phyloP scores from a whole-genome alignment of 2,329 filamentous ascomycete species.

The Fusarium sterilihyphosum region DNA sequence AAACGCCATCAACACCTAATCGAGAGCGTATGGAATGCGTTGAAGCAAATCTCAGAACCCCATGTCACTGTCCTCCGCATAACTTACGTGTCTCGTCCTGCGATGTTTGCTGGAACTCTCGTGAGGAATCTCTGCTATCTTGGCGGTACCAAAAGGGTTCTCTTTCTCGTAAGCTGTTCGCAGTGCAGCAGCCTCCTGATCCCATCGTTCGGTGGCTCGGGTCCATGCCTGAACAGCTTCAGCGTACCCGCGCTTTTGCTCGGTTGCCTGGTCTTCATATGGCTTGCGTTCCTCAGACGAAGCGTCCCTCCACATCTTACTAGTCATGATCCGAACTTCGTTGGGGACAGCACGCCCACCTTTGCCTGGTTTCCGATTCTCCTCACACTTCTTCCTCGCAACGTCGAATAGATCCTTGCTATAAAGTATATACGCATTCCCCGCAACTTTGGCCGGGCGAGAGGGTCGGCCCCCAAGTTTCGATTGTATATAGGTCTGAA shows the following conservation, averaged over 20 bases:
- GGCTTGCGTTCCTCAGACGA: constrained; percentile 76
- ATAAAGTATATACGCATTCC: constrained; percentile 90
- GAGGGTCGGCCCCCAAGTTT: constrained; percentile 79
- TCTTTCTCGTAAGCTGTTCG: constrained; percentile 62
- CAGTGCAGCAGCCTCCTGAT: constrained; percentile 68
- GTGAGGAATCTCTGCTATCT: constrained; percentile 36
- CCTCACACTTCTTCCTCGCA: constrained; percentile 69
- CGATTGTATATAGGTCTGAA: constrained; percentile 61
- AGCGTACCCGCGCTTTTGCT: constrained; percentile 73
- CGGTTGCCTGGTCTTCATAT: constrained; percentile 78
- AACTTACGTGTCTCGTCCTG: constrained; percentile 51
- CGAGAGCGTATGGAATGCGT: constrained; percentile 8
- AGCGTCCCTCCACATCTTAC: constrained; percentile 90
- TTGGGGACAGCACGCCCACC: constrained; percentile 73
- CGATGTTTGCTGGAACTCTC: constrained; percentile 47
- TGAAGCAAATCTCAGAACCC: constrained; percentile 28
- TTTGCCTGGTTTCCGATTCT: constrained; percentile 69
- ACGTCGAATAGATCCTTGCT: constrained; percentile 80
- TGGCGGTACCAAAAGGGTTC: constrained; percentile 53
- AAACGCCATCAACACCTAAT: constrained; percentile 18
- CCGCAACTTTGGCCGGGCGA: constrained; percentile 76
- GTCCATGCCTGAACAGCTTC: constrained; percentile 68
- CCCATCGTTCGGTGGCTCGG: constrained; percentile 75
- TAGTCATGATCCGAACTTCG: constrained; percentile 85
- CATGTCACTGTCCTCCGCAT: constrained; percentile 49